These are phyloP conservation scores for Trypanosoma platydactyli DNA, from an alignment of 208 protist genomes.

Conservation along the genomic window DNA sequence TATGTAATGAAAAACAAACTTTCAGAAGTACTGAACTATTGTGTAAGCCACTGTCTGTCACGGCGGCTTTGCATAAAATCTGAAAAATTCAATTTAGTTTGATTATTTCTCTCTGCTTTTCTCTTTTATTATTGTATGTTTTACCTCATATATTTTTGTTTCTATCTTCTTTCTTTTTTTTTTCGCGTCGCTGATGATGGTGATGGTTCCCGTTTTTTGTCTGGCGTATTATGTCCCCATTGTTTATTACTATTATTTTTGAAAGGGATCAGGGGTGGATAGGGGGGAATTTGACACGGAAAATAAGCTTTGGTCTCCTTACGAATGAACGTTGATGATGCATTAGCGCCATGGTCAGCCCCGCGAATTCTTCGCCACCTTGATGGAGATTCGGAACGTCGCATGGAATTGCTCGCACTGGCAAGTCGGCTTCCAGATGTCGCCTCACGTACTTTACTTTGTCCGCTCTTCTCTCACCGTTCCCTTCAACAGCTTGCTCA, in stretches of 20 bases:
- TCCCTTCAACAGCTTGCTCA: conserved; percentile 21
- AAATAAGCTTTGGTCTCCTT: not conserved
- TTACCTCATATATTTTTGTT: not conserved
- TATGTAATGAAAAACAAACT: not conserved
- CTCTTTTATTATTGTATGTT: conserved; percentile 13
- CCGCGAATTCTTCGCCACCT: conserved; percentile 46
- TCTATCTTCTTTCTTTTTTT: no score
- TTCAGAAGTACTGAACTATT: not conserved
- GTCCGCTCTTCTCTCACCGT: conserved; percentile 64
- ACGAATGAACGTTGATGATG: conserved; percentile 34
- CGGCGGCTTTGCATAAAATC: no score
- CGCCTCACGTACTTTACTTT: conserved; percentile 56
- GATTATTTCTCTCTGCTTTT: conserved; percentile 4
- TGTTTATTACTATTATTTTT: not conserved
- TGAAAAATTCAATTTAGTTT: conserved; percentile 3
- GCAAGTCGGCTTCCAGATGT: conserved; percentile 56
- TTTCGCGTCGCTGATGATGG: no score
- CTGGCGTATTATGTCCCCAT: not conserved
- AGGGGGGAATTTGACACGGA: conserved; percentile 27
- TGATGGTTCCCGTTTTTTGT: no score
- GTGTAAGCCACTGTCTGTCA: not conserved
- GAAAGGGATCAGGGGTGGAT: not conserved
- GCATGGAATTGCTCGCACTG: conserved; percentile 35
- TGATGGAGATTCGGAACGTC: conserved; percentile 37
- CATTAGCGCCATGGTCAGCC: conserved; percentile 55